Evolutionary conservation across 208 protist genomes (phyloP).

Genomic region (Porcisia hertigi): DNA sequence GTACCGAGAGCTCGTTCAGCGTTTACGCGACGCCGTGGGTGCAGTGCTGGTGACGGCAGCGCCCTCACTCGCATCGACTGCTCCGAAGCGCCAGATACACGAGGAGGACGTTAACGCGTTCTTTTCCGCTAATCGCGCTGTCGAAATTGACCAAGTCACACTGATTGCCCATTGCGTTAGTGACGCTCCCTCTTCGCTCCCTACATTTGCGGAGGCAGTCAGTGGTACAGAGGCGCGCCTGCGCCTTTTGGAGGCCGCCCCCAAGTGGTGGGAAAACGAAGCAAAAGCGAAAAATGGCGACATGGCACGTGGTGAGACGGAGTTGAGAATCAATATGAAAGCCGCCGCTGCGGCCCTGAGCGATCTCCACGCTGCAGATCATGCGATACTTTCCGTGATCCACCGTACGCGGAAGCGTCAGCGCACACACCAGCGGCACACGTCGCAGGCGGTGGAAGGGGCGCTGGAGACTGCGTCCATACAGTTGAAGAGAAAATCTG

Average conservation of each 20-base stretch:
- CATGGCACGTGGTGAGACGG: constrained; percentile 7
- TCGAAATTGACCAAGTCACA: constrained; percentile 1
- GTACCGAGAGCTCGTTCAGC: not conserved
- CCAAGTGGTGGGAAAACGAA: constrained; percentile 11
- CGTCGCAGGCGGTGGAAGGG: constrained; percentile 8
- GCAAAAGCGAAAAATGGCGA: not conserved
- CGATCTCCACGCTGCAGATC: constrained; percentile 3
- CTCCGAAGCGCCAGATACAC: not conserved
- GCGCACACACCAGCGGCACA: not conserved
- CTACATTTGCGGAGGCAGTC: not conserved
- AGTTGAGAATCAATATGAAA: constrained; percentile 18
- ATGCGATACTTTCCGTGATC: constrained; percentile 24
- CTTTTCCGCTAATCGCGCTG: constrained; percentile 4
- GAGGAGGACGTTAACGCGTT: constrained; percentile 22
- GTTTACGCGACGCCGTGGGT: not conserved
- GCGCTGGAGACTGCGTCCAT: constrained; percentile 11
- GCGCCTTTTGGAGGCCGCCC: constrained; percentile 13
- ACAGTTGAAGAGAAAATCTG: constrained; percentile 12
- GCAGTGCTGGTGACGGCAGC: not conserved
- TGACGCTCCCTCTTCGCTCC: not conserved
- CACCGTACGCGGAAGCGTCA: constrained; percentile 22
- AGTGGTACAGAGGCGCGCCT: not conserved
- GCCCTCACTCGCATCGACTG: not conserved
- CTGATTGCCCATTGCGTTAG: not conserved
- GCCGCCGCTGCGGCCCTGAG: constrained; percentile 9